phyloP scores from a whole-genome alignment of 768 basidiomycete species.

The Psilocybe cyanescens region DNA sequence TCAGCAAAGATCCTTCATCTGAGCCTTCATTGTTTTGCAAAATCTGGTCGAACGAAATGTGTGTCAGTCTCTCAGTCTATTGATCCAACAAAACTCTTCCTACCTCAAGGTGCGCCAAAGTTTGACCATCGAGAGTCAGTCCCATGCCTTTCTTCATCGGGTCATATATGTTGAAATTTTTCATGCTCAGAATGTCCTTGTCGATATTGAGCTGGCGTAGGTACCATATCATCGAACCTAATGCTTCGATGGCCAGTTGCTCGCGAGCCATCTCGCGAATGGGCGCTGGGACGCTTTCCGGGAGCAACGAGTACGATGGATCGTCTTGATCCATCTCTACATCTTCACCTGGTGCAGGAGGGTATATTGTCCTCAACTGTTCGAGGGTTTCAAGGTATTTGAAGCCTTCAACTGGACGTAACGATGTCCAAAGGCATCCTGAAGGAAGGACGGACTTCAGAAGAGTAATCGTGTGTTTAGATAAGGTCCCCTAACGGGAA shows the following conservation, averaged over 20 bases:
- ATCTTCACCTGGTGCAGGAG: constrained; percentile 40
- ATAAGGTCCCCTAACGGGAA: constrained; percentile 73
- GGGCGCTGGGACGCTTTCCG: constrained; percentile 60
- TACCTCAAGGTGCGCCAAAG: constrained; percentile 93
- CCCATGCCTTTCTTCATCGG: constrained; percentile 91
- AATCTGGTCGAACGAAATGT: constrained; percentile 46
- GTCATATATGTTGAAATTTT: constrained; percentile 97
- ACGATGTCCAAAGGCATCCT: constrained; percentile 86
- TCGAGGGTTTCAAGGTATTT: constrained; percentile 70
- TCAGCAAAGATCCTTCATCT: constrained; percentile 86
- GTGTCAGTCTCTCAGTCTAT: not conserved
- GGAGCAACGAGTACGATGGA: constrained; percentile 43
- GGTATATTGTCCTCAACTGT: constrained; percentile 71
- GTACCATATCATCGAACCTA: constrained; percentile 93
- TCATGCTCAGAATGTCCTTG: constrained; percentile 92
- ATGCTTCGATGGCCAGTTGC: constrained; percentile 73
- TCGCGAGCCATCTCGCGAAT: constrained; percentile 76
- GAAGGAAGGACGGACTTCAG: constrained; percentile 81
- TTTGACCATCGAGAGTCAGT: constrained; percentile 91
- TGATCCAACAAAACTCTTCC: constrained; percentile 7
- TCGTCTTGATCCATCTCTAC: constrained; percentile 35
- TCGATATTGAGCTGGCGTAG: constrained; percentile 94
- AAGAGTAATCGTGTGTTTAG: constrained; percentile 80
- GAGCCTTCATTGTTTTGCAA: constrained; percentile 93
- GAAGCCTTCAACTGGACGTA: constrained; percentile 84